phyloP scores from a whole-genome alignment of 2,329 filamentous ascomycete species.

The Dactylonectria macrodidyma region DNA sequence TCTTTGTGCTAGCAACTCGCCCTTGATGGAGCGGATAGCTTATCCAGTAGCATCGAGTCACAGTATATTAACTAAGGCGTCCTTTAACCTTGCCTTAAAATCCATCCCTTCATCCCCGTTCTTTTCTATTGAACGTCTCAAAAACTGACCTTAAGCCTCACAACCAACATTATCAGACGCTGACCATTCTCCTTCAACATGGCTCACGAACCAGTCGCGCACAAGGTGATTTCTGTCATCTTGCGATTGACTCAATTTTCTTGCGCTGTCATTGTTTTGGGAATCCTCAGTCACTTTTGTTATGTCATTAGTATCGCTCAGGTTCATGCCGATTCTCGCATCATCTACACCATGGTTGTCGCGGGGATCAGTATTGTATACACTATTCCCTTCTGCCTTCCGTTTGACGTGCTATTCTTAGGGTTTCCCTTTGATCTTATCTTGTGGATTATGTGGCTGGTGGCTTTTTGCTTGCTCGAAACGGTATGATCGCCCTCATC shows the following conservation, averaged over 20 bases:
- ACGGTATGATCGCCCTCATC: constrained; percentile 31
- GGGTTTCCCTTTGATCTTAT: constrained; percentile 47
- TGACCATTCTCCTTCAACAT: background rate
- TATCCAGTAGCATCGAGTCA: too few species aligned
- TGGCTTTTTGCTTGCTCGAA: constrained; percentile 46
- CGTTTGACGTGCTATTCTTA: constrained; percentile 42
- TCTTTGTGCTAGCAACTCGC: too few species aligned
- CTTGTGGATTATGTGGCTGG: constrained; percentile 48
- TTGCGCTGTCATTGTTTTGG: constrained; percentile 45
- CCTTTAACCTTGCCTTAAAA: too few species aligned
- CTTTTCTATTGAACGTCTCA: background rate
- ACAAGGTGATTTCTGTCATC: constrained; percentile 40
- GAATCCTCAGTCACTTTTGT: constrained; percentile 41
- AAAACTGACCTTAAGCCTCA: background rate
- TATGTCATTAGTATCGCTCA: constrained; percentile 33
- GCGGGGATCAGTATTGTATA: constrained; percentile 48
- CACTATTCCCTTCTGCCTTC: constrained; percentile 39
- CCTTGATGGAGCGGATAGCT: too few species aligned
- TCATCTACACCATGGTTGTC: constrained; percentile 47
- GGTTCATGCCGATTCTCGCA: constrained; percentile 30
- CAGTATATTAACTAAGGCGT: background rate
- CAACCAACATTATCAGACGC: background rate
- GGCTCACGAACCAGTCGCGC: background rate
- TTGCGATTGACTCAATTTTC: constrained; percentile 38
- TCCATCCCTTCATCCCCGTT: background rate